phyloP scores from a whole-genome alignment of 2,329 filamentous ascomycete genomes.

The Neonectria ditissima region DNA sequence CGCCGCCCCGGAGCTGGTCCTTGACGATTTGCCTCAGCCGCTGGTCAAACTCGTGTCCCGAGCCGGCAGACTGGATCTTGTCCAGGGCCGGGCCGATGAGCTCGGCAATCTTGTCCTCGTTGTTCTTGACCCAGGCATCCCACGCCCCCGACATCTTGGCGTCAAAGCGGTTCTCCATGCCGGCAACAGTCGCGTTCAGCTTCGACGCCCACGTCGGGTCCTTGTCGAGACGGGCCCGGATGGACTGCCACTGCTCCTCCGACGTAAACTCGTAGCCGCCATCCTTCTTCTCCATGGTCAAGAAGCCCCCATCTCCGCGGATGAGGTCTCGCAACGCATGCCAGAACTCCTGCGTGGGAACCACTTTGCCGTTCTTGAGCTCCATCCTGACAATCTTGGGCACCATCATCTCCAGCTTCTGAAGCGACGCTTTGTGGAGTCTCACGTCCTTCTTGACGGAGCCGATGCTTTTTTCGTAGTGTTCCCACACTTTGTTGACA shows the following conservation, averaged over 20 bases:
- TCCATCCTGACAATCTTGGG: constrained; percentile 69
- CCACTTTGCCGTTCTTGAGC: constrained; percentile 61
- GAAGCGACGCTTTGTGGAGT: constrained; percentile 53
- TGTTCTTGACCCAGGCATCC: constrained; percentile 65
- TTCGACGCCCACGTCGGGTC: constrained; percentile 47
- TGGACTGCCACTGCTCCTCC: constrained; percentile 60
- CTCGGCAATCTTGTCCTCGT: constrained; percentile 55
- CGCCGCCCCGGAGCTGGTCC: constrained; percentile 49
- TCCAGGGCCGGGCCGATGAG: constrained; percentile 48
- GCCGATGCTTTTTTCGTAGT: constrained; percentile 47
- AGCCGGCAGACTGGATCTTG: constrained; percentile 51
- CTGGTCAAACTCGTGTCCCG: constrained; percentile 50
- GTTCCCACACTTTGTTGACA: constrained; percentile 40
- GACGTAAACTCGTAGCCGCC: constrained; percentile 55
- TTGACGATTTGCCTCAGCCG: constrained; percentile 52
- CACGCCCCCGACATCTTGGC: constrained; percentile 56
- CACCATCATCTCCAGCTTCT: constrained; percentile 61
- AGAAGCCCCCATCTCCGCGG: constrained; percentile 58
- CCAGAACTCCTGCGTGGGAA: constrained; percentile 74
- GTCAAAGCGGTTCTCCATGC: constrained; percentile 44
- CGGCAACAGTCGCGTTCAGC: constrained; percentile 44
- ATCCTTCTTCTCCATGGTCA: constrained; percentile 58
- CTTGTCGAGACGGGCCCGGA: constrained; percentile 56
- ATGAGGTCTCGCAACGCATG: constrained; percentile 70
- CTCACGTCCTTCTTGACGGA: constrained; percentile 46